Evolutionary conservation across 202 grass and related monocot species (phyloP).

Genomic region (Digitaria exilis): DNA sequence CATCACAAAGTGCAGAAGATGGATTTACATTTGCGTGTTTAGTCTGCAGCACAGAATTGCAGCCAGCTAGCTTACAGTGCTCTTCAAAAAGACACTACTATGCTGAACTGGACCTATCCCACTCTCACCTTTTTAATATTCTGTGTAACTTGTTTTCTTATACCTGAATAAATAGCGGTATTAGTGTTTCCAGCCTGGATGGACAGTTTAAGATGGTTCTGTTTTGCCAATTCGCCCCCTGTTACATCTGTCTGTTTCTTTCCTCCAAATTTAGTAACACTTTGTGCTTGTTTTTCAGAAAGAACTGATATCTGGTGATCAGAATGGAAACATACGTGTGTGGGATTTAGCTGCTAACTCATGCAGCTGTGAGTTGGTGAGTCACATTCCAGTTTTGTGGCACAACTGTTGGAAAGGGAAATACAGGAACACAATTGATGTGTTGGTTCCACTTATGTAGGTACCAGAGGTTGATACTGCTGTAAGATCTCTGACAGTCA

Average conservation of each 20-base stretch:
- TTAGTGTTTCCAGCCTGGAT: constrained; percentile 3
- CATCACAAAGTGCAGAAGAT: background rate
- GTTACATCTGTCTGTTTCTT: constrained; percentile 6
- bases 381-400: constrained; percentile 30
- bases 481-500: constrained; percentile 95
- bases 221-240: background rate
- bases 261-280: constrained; percentile 13
- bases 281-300: constrained; percentile 60
- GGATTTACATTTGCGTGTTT: background rate
- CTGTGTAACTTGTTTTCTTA: background rate
- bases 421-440: constrained; percentile 18
- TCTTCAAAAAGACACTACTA: background rate
- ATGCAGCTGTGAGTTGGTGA: constrained; percentile 96
- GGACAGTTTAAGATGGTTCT: background rate
- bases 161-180: background rate
- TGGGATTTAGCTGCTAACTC: constrained; percentile 98
- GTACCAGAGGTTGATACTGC: constrained; percentile 93
- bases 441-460: constrained; percentile 41
- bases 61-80: background rate
- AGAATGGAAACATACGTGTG: constrained; percentile 96
- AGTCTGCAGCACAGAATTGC: background rate
- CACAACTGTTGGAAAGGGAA: background rate
- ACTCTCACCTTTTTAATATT: background rate
- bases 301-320: constrained; percentile 97
- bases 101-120: background rate